These are phyloP conservation scores for Russula compacta DNA, from an alignment of 768 basidiomycete genomes.

Conservation along the genomic window DNA sequence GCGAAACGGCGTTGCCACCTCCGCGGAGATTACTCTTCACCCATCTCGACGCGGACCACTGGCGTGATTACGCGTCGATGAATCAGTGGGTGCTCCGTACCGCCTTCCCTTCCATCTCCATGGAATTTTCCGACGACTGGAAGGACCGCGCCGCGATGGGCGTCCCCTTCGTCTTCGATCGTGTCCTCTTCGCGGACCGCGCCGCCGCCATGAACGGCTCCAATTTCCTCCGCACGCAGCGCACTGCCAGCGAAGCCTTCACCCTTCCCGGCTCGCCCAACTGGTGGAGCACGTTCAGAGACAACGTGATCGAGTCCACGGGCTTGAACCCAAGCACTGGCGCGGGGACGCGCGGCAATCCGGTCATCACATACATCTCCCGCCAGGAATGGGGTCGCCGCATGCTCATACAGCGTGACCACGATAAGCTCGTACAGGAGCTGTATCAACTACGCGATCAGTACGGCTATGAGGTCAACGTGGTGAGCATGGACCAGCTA, in stretches of 20 bases:
- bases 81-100: constrained; percentile 79
- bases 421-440: constrained; percentile 70
- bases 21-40: constrained; percentile 70
- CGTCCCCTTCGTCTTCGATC: constrained; percentile 70
- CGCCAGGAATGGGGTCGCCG: constrained; percentile 83
- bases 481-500: constrained; percentile 79
- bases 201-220: constrained; percentile 70
- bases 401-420: constrained; percentile 67
- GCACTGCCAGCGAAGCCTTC: constrained; percentile 70
- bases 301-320: constrained; percentile 63
- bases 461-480: constrained; percentile 80
- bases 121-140: constrained; percentile 83
- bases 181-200: constrained; percentile 82
- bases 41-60: constrained; percentile 63
- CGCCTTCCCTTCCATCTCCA: constrained; percentile 68
- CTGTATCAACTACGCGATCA: constrained; percentile 57
- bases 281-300: constrained; percentile 81
- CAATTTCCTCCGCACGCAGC: constrained; percentile 59
- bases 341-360: constrained; percentile 31
- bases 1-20: constrained; percentile 63
- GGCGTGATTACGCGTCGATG: constrained; percentile 89
- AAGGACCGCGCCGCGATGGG: constrained; percentile 63
- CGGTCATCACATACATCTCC: constrained; percentile 89
- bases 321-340: constrained; percentile 43
- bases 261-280: constrained; percentile 60